phyloP scores from a whole-genome alignment of 1,284 basidiomycete species.

The Ceratobasidium sp. region DNA sequence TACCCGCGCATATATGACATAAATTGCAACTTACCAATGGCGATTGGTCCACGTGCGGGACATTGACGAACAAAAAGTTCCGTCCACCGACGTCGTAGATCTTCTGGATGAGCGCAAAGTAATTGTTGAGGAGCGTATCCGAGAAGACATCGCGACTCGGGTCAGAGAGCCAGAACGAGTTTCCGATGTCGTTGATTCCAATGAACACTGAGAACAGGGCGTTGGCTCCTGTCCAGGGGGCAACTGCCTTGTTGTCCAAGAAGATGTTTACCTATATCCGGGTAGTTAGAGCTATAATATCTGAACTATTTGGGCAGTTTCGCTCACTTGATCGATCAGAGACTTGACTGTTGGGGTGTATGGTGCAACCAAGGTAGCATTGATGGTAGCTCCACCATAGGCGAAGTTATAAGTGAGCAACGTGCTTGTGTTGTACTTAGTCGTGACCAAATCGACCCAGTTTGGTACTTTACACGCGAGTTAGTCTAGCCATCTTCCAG shows the following conservation, averaged over 20 bases:
- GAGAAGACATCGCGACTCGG: constrained; percentile 64
- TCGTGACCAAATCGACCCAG: constrained; percentile 40
- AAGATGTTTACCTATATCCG: constrained; percentile 61
- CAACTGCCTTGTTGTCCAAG: constrained; percentile 58
- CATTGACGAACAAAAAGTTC: constrained; percentile 70
- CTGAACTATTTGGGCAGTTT: neutral
- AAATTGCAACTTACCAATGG: constrained; percentile 51
- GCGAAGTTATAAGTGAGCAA: constrained; percentile 41
- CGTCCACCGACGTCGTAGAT: constrained; percentile 63
- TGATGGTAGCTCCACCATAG: constrained; percentile 40
- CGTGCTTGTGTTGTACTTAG: constrained; percentile 38
- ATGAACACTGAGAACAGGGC: constrained; percentile 69
- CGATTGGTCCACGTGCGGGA: constrained; percentile 66
- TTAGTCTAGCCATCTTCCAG: neutral
- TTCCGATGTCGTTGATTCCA: constrained; percentile 54
- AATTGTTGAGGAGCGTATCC: constrained; percentile 57
- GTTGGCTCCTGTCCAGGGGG: constrained; percentile 61
- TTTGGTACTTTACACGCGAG: constrained; percentile 30
- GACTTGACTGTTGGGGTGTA: constrained; percentile 37
- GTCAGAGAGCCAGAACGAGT: constrained; percentile 36
- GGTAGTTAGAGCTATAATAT: neutral
- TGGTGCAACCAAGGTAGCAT: constrained; percentile 38
- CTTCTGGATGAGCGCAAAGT: constrained; percentile 65
- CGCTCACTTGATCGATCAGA: constrained; percentile 36
- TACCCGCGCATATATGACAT: neutral